Base-by-base conservation (phyloP, 371 early-diverging fungal species). In the Haplosporangium sp. region DNA sequence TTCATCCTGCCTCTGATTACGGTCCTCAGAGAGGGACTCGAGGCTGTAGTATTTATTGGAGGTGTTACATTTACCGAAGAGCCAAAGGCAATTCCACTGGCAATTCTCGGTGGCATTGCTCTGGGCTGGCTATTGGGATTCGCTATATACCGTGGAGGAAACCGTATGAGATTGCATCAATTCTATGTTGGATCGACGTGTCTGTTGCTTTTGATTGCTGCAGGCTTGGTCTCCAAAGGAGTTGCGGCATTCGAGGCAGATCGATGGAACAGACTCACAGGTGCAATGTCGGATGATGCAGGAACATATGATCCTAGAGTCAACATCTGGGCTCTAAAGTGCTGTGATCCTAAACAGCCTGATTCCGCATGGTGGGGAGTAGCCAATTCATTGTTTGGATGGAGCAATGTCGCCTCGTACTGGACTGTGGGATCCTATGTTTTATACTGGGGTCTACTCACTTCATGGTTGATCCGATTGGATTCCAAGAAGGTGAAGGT, bases 1-100 rank as follows among this genome's bases (percentile, higher is more conserved):
- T 89, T 94, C 83, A 74, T 92, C 59, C 77, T 93, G n/a, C 94
- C 96, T 2, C 91, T 93, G 65, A 79, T 94, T 63, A 94, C 95
- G 6, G 89, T 96, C 1, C 82, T 94, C 47, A 87, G 96, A 37
- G 95, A 95, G 85, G 94, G 94, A 5, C 85, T 96, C 40, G 94
- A 94, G 81, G 89, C 93, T 17, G 87, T 96, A 5, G 89, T 96
- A 1, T 94, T 95, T 79, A 88, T 95, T 58, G 94, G 91, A 65
- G 96, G 95, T 52, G 94, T 95, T 6, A 88, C 93, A 0, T 82
- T 94, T 39, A 83, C 88, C 50, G 90, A 91, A 38, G 77, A 86
- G 17, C 88, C 91, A 3, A 86, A 86, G 38, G 87, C 94, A 1
- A 91, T 96, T 66, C 96, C 96, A 15, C 79, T 94, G 48, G 92